Evolutionary conservation across 75 land plant species (phyloP), one percentile per base, ranked within the genome.

Genomic region (Picea glauca): DNA sequence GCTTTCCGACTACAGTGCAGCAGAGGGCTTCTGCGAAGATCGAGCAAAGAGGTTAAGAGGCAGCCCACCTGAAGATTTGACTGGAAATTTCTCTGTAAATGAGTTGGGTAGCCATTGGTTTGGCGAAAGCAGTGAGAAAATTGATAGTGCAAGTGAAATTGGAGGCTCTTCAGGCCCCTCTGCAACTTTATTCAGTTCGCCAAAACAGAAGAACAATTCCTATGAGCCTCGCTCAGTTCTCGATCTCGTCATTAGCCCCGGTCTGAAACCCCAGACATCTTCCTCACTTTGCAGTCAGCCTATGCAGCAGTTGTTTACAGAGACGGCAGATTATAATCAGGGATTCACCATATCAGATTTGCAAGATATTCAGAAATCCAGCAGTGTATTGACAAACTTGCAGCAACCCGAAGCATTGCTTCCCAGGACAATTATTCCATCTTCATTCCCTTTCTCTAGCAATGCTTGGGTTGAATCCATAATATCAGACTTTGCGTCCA

Each of bases 41-140:
- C 79, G 87, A 79, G 80, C 72, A 4, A 90, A 90, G 83, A 80
- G 91, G 85, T 81, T 84, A 62, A 84, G 73, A 72, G 78, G 81
- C 2, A 67, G 68, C 59, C 33, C 79, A 58, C 59, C 33, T 20
- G 83, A 75, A 33, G 82, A 75, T 13, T 78, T 38, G 18, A 75
- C 18, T 54, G 76, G 79, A 2, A 59, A 77, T 20, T 63, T 81
- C 60, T 76, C 74, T 58, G 68, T 84, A 2, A 66, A 76, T 72
- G 82, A 83, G 54, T 43, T 83, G 63, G 80, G 80, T 50, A 38
- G 50, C 74, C 54, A 38, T 70, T 70, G 74, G 74, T 70, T 70
- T 70, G 54, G 54, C n/a, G 74, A 70, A 70, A 70, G 43, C 35
- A 40, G 54, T 70, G 74, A 70, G 23, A 70, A 70, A 46, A 70